These are phyloP conservation scores for Populus hybrid DNA, from an alignment of 441 rosid species.

Conservation along the genomic window DNA sequence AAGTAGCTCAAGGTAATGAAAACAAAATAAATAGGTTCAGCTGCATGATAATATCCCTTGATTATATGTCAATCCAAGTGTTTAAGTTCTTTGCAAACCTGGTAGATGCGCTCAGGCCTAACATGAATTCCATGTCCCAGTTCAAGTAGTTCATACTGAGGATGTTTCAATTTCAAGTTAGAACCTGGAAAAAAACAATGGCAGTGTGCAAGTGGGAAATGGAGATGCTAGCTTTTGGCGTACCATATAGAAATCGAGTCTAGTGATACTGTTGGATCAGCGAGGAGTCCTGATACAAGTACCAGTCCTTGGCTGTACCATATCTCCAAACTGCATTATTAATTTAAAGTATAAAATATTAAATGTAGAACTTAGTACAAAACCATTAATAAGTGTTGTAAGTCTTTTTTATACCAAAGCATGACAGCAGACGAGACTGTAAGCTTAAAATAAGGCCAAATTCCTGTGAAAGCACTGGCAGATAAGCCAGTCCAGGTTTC, in stretches of 20 bases:
- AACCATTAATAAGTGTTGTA: neutral
- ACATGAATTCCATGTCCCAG: slow-evolving; percentile 92
- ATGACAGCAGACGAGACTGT: slow-evolving; percentile 85
- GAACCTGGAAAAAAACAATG: neutral
- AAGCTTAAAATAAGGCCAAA: slow-evolving; percentile 93
- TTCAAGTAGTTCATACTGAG: slow-evolving; percentile 74
- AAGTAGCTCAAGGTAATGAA: neutral
- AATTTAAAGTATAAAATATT: neutral
- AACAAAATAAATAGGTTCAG: neutral
- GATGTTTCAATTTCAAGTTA: slow-evolving; percentile 1
- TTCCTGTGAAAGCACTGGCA: slow-evolving; percentile 55
- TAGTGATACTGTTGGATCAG: slow-evolving; percentile 67
- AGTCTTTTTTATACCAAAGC: slow-evolving; percentile 53
- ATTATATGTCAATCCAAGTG: neutral
- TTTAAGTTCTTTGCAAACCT: slow-evolving; percentile 38
- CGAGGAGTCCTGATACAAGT: slow-evolving; percentile 73
- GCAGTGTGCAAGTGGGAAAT: neutral
- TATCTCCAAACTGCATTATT: slow-evolving; percentile 74
- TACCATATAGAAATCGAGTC: slow-evolving; percentile 93
- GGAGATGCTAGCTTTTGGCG: neutral
- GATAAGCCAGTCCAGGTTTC: slow-evolving; percentile 89
- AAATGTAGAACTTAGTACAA: neutral
- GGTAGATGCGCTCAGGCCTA: slow-evolving; percentile 76
- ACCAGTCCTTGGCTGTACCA: slow-evolving; percentile 96
- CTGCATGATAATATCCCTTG: neutral